These are phyloP conservation scores for Penicillium sp. DNA, from an alignment of 2,329 filamentous ascomycete species.

Conservation along the genomic window DNA sequence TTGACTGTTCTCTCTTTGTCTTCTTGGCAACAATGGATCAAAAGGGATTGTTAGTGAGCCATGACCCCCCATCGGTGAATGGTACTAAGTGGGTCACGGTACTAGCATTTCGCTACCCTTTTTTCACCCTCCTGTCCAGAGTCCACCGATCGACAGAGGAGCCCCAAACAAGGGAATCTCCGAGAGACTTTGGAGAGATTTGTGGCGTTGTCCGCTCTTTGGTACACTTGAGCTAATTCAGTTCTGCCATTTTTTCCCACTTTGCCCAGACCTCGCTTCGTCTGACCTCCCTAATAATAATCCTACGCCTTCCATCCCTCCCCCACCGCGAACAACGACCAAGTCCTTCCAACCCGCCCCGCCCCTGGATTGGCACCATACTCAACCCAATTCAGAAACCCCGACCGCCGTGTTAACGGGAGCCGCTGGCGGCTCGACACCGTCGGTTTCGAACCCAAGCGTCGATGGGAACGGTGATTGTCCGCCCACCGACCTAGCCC, in stretches of 20 bases:
- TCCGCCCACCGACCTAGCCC: slow-evolving; percentile 31
- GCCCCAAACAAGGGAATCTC: slow-evolving; percentile 5
- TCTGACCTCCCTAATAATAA: slow-evolving; percentile 12
- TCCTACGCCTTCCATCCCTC: slow-evolving; percentile 39
- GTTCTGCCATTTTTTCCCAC: slow-evolving; percentile 2
- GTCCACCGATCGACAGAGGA: slow-evolving; percentile 24
- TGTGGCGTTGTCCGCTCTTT: slow-evolving; percentile 15
- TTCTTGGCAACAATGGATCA: slow-evolving; percentile 3
- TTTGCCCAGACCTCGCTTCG: slow-evolving; percentile 14
- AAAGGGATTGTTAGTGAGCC: slow-evolving; percentile 11
- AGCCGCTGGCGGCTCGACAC: slow-evolving; percentile 43
- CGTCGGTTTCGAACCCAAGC: slow-evolving; percentile 33
- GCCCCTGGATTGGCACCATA: slow-evolving; percentile 62
- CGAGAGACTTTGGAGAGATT: slow-evolving; percentile 7
- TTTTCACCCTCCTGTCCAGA: slow-evolving; percentile 12
- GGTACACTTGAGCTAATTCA: slow-evolving; percentile 12
- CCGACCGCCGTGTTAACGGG: slow-evolving; percentile 54
- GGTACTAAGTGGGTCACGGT: slow-evolving; percentile 27
- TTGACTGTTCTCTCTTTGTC: not conserved
- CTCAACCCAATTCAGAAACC: slow-evolving; percentile 67
- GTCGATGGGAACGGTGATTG: slow-evolving; percentile 37
- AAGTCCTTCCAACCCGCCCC: slow-evolving; percentile 58
- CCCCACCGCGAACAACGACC: slow-evolving; percentile 57
- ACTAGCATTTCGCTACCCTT: slow-evolving; percentile 31
- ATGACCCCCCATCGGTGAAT: slow-evolving; percentile 17